Base-by-base conservation (phyloP, 75 land plant genomes). In the Ceratopteris richardii region DNA sequence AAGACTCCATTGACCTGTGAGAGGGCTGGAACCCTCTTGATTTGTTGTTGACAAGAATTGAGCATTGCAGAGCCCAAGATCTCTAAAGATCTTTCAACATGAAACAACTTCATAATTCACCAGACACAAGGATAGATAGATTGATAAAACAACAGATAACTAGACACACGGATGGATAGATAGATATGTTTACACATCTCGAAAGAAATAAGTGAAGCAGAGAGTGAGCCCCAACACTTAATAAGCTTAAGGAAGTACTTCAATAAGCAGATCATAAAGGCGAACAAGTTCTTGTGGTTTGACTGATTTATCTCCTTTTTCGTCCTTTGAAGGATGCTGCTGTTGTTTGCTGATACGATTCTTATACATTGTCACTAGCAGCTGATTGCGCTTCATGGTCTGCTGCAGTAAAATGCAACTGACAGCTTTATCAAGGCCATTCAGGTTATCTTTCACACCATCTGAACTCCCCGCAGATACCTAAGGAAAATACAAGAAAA, bases 261-360 rank as follows among this genome's bases (percentile, higher is more conserved):
- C 90, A 62, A 89, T 77, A 21, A 86, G 59, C 53, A 75, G 79
- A 74, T 89, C 96, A 75, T 81, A 90, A 31, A 94, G 63, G 33
- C 90, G 85, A 63, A 94, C 96, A 69, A 90, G 85, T 37, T 94
- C 98, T 64, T 90, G 90, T 42, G 95, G 96, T 57, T 86, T 89
- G 11, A 87, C 73, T 17, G 55, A 54, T 61, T 83, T 86, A 30
- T 81, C 85, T 53, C 62, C 67, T 66, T 79, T 84, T 25, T 88
- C 93, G 63, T 82, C 86, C 19, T 57, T 53, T 17, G 51, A 19
- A 12, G 46, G 56, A 19, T 57, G 62, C 31, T 76, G 62, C 14
- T 17, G 48, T 27, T 68, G 73, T 56, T 66, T 78, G 31, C 57
- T 66, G 27, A 83, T 70, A 54, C 80, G 89, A 51, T 68, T 77